Conservation (phyloP, 2,329 filamentous ascomycete genomes). For the Phialophora verrucosa region DNA sequence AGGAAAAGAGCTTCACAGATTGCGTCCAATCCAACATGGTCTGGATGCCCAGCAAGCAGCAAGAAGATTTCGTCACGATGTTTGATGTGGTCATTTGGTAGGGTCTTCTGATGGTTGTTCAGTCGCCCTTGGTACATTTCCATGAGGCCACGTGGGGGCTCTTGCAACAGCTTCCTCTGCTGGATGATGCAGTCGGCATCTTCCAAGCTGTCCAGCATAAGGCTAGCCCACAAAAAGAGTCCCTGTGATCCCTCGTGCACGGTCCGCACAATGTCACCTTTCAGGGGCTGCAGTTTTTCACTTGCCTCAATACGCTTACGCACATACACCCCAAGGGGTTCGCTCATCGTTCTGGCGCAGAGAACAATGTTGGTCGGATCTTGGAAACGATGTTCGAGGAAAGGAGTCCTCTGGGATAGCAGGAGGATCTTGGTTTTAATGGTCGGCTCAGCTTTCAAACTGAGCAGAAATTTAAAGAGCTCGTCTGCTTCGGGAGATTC, state of each 20-base stretch:
- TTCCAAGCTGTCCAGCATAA: background rate
- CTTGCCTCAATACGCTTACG: background rate
- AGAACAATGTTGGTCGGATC: background rate
- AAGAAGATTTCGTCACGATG: conserved; percentile 1
- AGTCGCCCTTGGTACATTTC: background rate
- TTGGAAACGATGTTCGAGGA: background rate
- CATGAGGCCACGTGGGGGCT: background rate
- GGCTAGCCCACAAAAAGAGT: background rate
- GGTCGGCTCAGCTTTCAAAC: background rate
- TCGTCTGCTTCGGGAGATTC: background rate
- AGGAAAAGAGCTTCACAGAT: conserved; percentile 3
- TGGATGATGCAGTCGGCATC: background rate
- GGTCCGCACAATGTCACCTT: background rate
- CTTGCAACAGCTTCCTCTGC: background rate
- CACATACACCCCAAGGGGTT: background rate
- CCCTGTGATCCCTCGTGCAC: background rate
- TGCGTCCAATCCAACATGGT: background rate
- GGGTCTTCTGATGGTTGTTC: background rate
- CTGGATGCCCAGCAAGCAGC: background rate
- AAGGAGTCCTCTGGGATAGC: background rate
- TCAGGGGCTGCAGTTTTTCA: background rate
- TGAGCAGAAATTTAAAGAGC: background rate
- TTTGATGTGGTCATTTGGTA: background rate
- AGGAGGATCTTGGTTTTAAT: background rate
- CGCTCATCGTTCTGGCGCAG: background rate